These are phyloP conservation scores for Coemansia sp. DNA, from an alignment of 192 early-diverging fungal species.

Conservation along the genomic window DNA sequence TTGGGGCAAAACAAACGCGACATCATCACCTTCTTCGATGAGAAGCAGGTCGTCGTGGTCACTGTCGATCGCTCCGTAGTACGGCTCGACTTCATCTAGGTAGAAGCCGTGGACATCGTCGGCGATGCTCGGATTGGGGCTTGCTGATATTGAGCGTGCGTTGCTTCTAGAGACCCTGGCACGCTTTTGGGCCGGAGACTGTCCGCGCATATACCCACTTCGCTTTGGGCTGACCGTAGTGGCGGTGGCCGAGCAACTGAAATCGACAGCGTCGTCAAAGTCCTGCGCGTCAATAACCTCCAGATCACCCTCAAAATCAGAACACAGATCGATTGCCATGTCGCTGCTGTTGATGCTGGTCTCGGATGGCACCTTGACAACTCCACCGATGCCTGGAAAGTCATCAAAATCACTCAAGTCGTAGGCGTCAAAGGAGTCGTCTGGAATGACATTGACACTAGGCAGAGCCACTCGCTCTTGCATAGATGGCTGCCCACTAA, in stretches of 20 bases:
- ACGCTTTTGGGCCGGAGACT: conserved; percentile 8
- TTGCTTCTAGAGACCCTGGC: background rate
- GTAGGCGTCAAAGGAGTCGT: conserved; percentile 18
- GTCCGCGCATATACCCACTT: background rate
- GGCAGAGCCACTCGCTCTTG: background rate
- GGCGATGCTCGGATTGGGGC: background rate
- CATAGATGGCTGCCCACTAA: background rate
- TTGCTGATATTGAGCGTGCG: background rate
- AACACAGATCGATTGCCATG: conserved; percentile 20
- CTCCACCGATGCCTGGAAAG: background rate
- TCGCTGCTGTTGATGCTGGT: background rate
- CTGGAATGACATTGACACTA: background rate
- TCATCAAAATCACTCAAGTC: conserved; percentile 34
- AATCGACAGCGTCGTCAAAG: conserved; percentile 6
- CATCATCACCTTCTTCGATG: background rate
- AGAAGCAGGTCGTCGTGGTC: conserved; percentile 5
- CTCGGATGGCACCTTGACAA: background rate
- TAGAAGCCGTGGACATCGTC: background rate
- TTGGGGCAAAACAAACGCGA: conserved; percentile 3
- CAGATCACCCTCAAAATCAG: conserved; percentile 21
- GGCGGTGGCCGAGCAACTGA: background rate
- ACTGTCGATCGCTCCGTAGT: background rate
- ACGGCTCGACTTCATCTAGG: background rate
- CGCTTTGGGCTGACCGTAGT: conserved; percentile 10
- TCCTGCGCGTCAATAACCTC: conserved; percentile 26